Conservation (phyloP, 202 grass and related monocot genomes). For the Eragrostis tef region DNA sequence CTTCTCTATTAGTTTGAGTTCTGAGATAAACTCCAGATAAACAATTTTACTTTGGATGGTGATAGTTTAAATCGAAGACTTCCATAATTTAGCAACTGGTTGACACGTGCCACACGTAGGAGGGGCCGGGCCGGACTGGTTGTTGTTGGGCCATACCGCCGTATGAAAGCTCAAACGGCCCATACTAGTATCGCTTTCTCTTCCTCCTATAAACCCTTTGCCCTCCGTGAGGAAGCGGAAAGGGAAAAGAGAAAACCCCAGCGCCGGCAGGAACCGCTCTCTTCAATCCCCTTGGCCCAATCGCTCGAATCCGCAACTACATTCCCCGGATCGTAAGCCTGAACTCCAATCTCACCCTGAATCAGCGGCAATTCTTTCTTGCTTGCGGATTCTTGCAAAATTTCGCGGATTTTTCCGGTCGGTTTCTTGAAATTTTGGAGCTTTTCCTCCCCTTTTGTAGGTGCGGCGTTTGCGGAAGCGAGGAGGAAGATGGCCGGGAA, state of each 20-base stretch:
- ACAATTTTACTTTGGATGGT: no score
- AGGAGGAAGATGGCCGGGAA: constrained; percentile 62
- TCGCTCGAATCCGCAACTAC: constrained; percentile 11
- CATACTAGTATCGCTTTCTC: background rate
- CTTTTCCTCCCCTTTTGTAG: constrained; percentile 10
- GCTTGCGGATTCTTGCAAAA: background rate
- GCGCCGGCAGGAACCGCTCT: constrained; percentile 13
- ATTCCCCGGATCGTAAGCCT: constrained; percentile 16
- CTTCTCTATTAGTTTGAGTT: background rate
- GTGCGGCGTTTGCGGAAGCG: background rate
- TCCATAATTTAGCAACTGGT: no score
- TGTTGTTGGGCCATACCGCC: background rate
- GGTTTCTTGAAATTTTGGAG: background rate
- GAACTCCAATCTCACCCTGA: background rate
- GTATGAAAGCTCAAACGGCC: background rate
- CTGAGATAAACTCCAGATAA: no score
- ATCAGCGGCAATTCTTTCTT: background rate
- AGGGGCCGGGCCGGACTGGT: no score
- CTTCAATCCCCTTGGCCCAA: background rate
- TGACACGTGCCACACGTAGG: no score
- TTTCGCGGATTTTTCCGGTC: background rate
- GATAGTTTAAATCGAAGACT: no score
- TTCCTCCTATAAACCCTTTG: constrained; percentile 32
- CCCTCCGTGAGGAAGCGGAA: background rate
- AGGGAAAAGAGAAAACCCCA: background rate